Percentiles rank a stretch among this genome's conserved stretches.
Conservation (phyloP, 208 protist genomes). For the Strigomonas culicis region DNA sequence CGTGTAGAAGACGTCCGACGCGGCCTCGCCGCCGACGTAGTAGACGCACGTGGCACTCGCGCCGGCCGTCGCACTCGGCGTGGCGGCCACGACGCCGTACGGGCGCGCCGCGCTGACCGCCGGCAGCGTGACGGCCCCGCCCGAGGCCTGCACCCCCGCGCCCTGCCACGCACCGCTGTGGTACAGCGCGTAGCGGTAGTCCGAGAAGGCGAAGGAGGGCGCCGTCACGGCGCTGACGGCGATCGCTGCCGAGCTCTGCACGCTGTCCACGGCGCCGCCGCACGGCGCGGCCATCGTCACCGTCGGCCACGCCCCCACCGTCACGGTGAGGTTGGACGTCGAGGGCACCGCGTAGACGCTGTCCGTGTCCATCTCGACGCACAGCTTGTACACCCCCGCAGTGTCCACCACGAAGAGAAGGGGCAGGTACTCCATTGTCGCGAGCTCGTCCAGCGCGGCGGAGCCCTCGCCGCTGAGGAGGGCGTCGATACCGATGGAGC, state of each 20-base stretch:
- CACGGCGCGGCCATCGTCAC: conserved; percentile 12
- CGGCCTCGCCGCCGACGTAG: conserved; percentile 24
- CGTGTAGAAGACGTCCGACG: conserved; percentile 33
- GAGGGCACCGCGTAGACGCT: conserved; percentile 44
- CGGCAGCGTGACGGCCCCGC: conserved; percentile 11
- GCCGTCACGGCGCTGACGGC: conserved; percentile 8
- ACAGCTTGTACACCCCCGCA: conserved; percentile 51
- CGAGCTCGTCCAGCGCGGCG: neutral
- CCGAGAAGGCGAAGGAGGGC: conserved; percentile 4
- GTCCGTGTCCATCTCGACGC: conserved; percentile 24
- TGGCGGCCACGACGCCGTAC: conserved; percentile 21
- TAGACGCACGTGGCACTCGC: conserved; percentile 41
- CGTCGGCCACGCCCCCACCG: conserved; percentile 7
- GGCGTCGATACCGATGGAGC: conserved; percentile 20
- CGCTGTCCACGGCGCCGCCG: conserved; percentile 3
- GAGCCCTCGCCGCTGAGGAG: neutral
- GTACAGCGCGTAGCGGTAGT: conserved; percentile 19
- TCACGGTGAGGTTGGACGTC: conserved; percentile 12
- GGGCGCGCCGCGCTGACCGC: conserved; percentile 20
- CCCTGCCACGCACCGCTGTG: conserved; percentile 9
- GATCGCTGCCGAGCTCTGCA: conserved; percentile 3
- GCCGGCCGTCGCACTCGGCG: conserved; percentile 20
- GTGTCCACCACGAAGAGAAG: conserved; percentile 34
- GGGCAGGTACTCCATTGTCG: neutral
- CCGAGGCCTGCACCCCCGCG: conserved; percentile 14